Conservation (phyloP, 2,329 filamentous ascomycete species). For the Exophiala alcalophila region DNA sequence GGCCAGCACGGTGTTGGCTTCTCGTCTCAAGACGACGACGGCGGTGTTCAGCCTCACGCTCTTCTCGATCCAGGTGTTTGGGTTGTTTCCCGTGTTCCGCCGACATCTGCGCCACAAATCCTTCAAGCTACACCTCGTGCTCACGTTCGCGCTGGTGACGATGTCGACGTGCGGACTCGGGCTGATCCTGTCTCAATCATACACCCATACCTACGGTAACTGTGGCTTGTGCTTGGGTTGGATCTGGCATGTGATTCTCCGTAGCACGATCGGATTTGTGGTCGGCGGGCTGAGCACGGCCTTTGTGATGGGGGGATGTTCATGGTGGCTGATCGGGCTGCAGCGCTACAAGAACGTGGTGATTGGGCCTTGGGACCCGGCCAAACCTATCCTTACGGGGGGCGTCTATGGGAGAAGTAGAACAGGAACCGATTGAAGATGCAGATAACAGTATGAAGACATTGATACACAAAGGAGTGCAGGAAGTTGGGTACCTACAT, state of each 20-base stretch:
- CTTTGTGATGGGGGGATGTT: constrained; percentile 84
- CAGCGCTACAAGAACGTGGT: constrained; percentile 99
- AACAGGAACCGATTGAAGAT: constrained; percentile 24
- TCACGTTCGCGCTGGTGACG: constrained; percentile 74
- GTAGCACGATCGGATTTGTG: constrained; percentile 67
- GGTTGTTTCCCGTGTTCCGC: constrained; percentile 95
- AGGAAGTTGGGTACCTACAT: no score
- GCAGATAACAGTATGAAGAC: no score
- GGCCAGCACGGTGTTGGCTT: constrained; percentile 91
- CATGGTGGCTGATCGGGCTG: constrained; percentile 95
- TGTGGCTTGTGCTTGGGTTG: constrained; percentile 45
- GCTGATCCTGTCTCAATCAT: constrained; percentile 53
- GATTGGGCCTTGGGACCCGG: constrained; percentile 95
- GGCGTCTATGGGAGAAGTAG: constrained; percentile 27
- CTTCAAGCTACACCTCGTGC: constrained; percentile 73
- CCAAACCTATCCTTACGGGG: constrained; percentile 60
- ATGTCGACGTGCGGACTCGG: constrained; percentile 77
- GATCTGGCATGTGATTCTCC: constrained; percentile 52
- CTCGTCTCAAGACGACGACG: constrained; percentile 80
- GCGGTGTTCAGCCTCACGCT: constrained; percentile 94
- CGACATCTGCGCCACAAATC: constrained; percentile 78
- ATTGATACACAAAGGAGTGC: no score
- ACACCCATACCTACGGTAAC: constrained; percentile 31
- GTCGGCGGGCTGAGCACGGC: constrained; percentile 72
- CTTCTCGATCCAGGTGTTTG: constrained; percentile 96